These are phyloP conservation scores for Neospermospora avenae DNA, from an alignment of 2,329 filamentous ascomycete genomes.

Conservation along the genomic window DNA sequence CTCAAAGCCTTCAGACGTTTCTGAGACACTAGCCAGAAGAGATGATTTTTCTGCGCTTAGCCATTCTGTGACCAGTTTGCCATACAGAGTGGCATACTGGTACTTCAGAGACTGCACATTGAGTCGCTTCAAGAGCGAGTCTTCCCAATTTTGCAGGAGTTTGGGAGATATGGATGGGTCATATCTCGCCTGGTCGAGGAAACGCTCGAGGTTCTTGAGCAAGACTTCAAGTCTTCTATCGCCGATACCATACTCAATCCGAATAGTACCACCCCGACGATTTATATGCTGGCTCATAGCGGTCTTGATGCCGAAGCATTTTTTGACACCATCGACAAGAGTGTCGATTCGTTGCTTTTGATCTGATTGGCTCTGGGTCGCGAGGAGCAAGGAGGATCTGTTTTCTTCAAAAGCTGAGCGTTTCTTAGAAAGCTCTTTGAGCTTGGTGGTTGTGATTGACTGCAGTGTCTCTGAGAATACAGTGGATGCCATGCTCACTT, in stretches of 20 bases:
- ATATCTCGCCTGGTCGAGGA: slow-evolving; percentile 50
- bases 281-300: slow-evolving; percentile 15
- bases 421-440: slow-evolving; percentile 53
- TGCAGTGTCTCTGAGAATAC: slow-evolving; percentile 51
- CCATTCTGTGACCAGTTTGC: slow-evolving; percentile 53
- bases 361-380: slow-evolving; percentile 33
- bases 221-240: slow-evolving; percentile 23
- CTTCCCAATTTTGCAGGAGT: slow-evolving; percentile 46
- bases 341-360: slow-evolving; percentile 37
- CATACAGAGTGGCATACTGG: slow-evolving; percentile 54
- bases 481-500: slow-evolving; percentile 36
- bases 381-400: slow-evolving; percentile 41
- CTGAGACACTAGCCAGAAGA: slow-evolving; percentile 5
- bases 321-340: slow-evolving; percentile 31
- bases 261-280: slow-evolving; percentile 9
- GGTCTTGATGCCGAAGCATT: slow-evolving; percentile 32
- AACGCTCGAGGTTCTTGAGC: slow-evolving; percentile 45
- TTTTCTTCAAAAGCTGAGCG: slow-evolving; percentile 46
- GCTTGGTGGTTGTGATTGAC: slow-evolving; percentile 53
- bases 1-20: slow-evolving; percentile 34
- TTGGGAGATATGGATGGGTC: slow-evolving; percentile 50
- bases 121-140: slow-evolving; percentile 45
- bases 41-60: slow-evolving; percentile 36
- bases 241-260: slow-evolving; percentile 18
- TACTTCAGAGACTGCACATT: slow-evolving; percentile 50